A percentile compares a stretch with the other conserved stretches of the same genome.
These are phyloP conservation scores for Spathaspora sp. DNA, from an alignment of 1,139 yeast genomes.

Conservation along the genomic window DNA sequence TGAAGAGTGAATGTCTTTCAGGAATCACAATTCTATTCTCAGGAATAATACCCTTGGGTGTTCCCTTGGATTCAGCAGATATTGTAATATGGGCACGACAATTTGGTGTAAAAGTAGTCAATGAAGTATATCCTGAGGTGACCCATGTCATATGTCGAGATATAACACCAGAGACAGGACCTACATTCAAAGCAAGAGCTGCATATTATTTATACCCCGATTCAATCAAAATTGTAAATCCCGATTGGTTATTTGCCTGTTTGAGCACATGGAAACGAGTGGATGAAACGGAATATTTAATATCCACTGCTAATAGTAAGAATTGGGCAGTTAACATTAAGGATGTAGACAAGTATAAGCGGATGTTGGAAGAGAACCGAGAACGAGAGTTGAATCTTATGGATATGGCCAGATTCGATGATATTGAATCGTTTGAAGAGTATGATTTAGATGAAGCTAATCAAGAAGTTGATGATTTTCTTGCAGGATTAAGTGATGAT, in stretches of 20 bases:
- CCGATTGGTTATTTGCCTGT: slow-evolving; percentile 91
- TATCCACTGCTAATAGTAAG: slow-evolving; percentile 42
- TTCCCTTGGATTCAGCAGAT: slow-evolving; percentile 68
- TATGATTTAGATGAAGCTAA: slow-evolving; percentile 56
- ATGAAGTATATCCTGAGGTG: slow-evolving; percentile 69
- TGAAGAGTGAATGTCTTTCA: slow-evolving; percentile 66
- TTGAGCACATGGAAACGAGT: slow-evolving; percentile 74
- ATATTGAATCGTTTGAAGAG: slow-evolving; percentile 33
- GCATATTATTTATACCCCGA: slow-evolving; percentile 65
- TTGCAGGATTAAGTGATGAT: slow-evolving; percentile 55
- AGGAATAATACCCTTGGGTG: slow-evolving; percentile 81
- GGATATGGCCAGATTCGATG: slow-evolving; percentile 26
- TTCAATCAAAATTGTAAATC: slow-evolving; percentile 72
- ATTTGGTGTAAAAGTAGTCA: slow-evolving; percentile 85
- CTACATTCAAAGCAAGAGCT: slow-evolving; percentile 71
- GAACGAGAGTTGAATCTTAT: slow-evolving; percentile 13
- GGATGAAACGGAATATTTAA: slow-evolving; percentile 58
- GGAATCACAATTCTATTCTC: slow-evolving; percentile 77
- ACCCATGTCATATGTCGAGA: slow-evolving; percentile 87
- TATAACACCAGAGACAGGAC: slow-evolving; percentile 54
- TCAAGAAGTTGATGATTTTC: slow-evolving; percentile 60
- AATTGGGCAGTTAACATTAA: slow-evolving; percentile 43
- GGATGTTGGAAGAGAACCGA: slow-evolving; percentile 24
- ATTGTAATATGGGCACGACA: slow-evolving; percentile 90
- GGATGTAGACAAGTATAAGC: slow-evolving; percentile 46